A percentile compares a stretch with the other conserved stretches of the same genome.
phyloP scores from a whole-genome alignment of 306 rosid species.

The Styphnolobium japonicum region DNA sequence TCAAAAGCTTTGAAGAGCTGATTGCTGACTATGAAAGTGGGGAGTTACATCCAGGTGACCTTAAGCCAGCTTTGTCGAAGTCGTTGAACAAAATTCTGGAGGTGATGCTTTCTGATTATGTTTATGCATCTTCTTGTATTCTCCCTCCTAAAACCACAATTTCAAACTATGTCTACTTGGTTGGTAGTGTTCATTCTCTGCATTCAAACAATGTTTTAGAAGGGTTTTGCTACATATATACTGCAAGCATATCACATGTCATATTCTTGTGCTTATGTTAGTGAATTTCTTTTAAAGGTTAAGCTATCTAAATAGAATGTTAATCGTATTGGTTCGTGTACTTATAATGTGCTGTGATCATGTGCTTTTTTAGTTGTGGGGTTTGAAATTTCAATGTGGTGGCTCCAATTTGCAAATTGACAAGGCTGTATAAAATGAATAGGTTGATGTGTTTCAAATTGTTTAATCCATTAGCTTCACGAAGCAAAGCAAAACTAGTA shows the following conservation, averaged over 20 bases:
- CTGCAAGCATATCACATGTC: not conserved
- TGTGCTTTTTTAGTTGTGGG: no score
- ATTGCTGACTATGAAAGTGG: slow-evolving; percentile 48
- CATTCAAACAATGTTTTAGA: not conserved
- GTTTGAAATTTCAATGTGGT: not conserved
- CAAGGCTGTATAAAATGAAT: not conserved
- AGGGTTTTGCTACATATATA: not conserved
- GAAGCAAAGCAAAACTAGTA: not conserved
- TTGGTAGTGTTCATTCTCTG: not conserved
- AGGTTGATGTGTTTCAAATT: not conserved
- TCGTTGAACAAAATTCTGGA: slow-evolving; percentile 53
- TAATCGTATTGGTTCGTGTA: not conserved
- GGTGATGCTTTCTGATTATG: slow-evolving; percentile 24
- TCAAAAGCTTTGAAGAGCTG: slow-evolving; percentile 44
- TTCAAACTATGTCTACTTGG: not conserved
- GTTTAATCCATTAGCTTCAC: not conserved
- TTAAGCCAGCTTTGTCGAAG: slow-evolving; percentile 53
- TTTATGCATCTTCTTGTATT: not conserved
- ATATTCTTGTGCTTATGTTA: not conserved
- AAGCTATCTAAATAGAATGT: not conserved
- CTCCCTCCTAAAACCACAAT: not conserved
- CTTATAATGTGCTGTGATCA: no score
- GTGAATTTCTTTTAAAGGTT: not conserved
- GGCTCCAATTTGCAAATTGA: not conserved
- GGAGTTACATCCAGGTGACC: slow-evolving; percentile 55